A percentile compares a stretch with the other conserved stretches of the same genome.
Conservation (phyloP, 73 alveolate species). For the Paramecium biaurelia region DNA sequence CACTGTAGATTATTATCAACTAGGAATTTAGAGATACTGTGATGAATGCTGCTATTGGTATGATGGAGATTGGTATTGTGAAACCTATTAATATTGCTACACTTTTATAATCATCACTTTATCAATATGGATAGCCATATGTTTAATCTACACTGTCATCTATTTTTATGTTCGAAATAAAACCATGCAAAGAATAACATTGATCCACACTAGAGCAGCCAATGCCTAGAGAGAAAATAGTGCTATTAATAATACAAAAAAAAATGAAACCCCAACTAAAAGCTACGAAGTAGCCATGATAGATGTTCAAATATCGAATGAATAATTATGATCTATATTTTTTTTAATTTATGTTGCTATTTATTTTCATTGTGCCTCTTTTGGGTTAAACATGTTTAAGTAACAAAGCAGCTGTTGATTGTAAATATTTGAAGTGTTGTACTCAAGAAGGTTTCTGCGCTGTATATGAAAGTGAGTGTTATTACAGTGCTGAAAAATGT, state of each 20-base stretch:
- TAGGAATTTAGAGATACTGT: neutral
- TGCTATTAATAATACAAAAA: neutral
- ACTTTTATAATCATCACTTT: neutral
- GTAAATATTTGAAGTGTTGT: neutral
- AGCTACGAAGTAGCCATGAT: neutral
- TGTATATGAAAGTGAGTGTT: neutral
- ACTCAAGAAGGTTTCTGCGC: neutral
- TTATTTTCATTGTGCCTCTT: conserved; percentile 1
- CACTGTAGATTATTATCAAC: neutral
- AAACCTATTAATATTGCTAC: neutral
- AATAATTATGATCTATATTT: neutral
- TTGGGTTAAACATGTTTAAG: neutral
- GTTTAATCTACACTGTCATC: neutral
- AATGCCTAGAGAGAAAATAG: neutral
- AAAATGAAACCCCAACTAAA: neutral
- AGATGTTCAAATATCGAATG: neutral
- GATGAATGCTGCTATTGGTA: neutral
- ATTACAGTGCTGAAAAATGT: conserved; percentile 8
- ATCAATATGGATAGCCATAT: neutral
- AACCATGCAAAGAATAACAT: neutral
- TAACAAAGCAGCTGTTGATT: neutral
- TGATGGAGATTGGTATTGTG: neutral
- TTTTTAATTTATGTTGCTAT: neutral
- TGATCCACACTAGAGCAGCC: neutral
- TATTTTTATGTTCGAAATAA: neutral